phyloP scores from a whole-genome alignment of 2,329 filamentous ascomycete genomes.

The Coniochaeta sp. region DNA sequence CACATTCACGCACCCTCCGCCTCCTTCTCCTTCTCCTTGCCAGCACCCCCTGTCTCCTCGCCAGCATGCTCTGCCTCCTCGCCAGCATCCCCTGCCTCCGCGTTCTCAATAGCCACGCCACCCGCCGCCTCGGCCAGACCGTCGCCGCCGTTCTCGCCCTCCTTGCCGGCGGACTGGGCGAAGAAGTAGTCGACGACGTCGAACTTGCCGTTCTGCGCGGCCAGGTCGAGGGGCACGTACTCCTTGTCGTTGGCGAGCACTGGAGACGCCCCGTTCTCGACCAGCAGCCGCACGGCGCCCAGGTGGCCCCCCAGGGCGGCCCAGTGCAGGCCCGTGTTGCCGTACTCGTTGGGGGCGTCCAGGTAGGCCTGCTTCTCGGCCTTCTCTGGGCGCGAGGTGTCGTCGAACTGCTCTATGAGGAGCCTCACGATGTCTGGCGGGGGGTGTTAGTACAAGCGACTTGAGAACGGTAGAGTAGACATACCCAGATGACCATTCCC shows the following conservation, averaged over 20 bases:
- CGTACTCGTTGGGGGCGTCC: constrained; percentile 67
- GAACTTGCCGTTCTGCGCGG: constrained; percentile 61
- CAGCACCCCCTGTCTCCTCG: too few relatives aligned
- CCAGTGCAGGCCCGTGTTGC: constrained; percentile 93
- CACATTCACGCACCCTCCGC: too few relatives aligned
- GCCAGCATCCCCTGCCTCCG: constrained; percentile 14
- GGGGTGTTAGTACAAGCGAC: background rate
- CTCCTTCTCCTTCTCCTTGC: too few relatives aligned
- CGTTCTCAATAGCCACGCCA: constrained; percentile 30
- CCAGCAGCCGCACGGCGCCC: constrained; percentile 67
- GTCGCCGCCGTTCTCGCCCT: constrained; percentile 37
- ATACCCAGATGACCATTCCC: constrained; percentile 82
- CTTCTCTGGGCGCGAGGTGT: constrained; percentile 24
- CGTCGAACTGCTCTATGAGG: constrained; percentile 34
- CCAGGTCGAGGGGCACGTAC: constrained; percentile 70
- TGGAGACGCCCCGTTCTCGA: constrained; percentile 70
- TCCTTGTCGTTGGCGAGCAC: constrained; percentile 76
- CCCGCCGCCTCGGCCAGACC: constrained; percentile 31
- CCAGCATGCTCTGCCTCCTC: background rate
- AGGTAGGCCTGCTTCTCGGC: constrained; percentile 45
- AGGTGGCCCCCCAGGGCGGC: constrained; percentile 85
- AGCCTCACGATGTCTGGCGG: constrained; percentile 35
- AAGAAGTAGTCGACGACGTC: constrained; percentile 57
- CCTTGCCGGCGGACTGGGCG: constrained; percentile 37
- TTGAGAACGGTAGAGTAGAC: too few relatives aligned